A percentile compares a stretch with the other conserved stretches of the same genome.
Conservation (phyloP, 2,329 filamentous ascomycete species). For the Neofusicoccum umdonicola region DNA sequence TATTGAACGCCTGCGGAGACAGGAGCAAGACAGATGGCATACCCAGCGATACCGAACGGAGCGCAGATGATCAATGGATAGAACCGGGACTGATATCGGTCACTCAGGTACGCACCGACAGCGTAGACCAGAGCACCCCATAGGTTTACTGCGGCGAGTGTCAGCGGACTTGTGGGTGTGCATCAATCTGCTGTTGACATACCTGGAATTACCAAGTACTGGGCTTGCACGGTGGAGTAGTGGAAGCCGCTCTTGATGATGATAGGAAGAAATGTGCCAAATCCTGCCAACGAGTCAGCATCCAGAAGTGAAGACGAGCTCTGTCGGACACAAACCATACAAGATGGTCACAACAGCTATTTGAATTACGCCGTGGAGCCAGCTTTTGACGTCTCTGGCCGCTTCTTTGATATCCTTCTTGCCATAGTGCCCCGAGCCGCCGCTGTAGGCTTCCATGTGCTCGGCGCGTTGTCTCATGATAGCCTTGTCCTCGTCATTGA, state of each 20-base stretch:
- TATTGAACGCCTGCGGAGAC: slow-evolving; percentile 29
- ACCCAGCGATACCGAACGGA: slow-evolving; percentile 31
- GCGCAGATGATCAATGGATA: slow-evolving; percentile 34
- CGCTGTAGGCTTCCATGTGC: slow-evolving; percentile 31
- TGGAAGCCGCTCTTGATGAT: slow-evolving; percentile 43
- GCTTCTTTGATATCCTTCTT: slow-evolving; percentile 33
- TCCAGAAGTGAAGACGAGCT: not conserved
- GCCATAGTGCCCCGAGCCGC: slow-evolving; percentile 28
- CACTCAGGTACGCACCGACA: slow-evolving; percentile 38
- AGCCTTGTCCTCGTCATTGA: slow-evolving; percentile 30
- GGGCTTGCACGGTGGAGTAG: slow-evolving; percentile 39
- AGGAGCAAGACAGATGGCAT: slow-evolving; percentile 30
- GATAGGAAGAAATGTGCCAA: slow-evolving; percentile 43
- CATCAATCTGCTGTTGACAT: not conserved
- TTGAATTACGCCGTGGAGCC: slow-evolving; percentile 36
- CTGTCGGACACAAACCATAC: slow-evolving; percentile 27
- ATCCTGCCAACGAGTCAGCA: slow-evolving; percentile 23
- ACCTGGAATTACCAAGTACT: slow-evolving; percentile 27
- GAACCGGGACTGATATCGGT: slow-evolving; percentile 39
- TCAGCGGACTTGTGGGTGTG: not conserved
- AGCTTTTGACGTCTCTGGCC: slow-evolving; percentile 32
- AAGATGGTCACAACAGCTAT: slow-evolving; percentile 41
- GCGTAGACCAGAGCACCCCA: slow-evolving; percentile 43
- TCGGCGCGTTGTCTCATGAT: slow-evolving; percentile 35
- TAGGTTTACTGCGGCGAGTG: slow-evolving; percentile 30